Evolutionary conservation across 345 rosid genomes (phyloP), one percentile per base, ranked within the genome.

Genomic region (Cardiospermum halicacabum): DNA sequence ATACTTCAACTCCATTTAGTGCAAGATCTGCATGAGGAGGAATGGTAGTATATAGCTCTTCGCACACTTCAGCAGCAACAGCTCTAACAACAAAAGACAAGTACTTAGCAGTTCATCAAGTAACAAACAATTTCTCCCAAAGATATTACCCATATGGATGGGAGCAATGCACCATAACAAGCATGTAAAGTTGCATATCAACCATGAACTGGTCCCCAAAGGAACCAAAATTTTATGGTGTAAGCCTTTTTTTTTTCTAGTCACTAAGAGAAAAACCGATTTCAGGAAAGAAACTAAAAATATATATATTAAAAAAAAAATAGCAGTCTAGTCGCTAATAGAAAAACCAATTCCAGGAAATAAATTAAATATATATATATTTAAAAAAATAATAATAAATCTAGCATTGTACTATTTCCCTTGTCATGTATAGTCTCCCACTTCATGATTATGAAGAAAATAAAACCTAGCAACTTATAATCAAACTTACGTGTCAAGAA

Each of bases 11-110:
- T 3, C 99, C 97, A 48, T 91, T 94, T 68, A 89, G 61, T 19
- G 97, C 96, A 66, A 94, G 99, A 77, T 91, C 99, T n/a, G 92
- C 79, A 72, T 94, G 99, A 69, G 92, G 91, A 60, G 97, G 92
- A 59, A 79, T 56, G 4, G 96, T 84, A 42, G 87, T 72, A 66
- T 85, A 94, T 58, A 94, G 93, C 77, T 94, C 99, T 75, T 87
- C 97, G 66, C 99, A 94, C 45, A 89, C 78, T 85, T 94, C 99
- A 16, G 84, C 89, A 7, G 97, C 99, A 77, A 94, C 95, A 78
- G 95, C 91, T 55, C 99, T 94, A 77, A 62, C 2, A 63, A 34
- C 37, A 60, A n/a, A 69, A 74, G 13, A 5, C 5, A 62, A 59
- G 10, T 37, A 2, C 43, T 72, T 9, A 67, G 50, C 54, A 50